Evolutionary conservation across 805 yeast genomes (phyloP), one percentile per base, ranked within the genome.

Genomic region (Kodamaea restingae): DNA sequence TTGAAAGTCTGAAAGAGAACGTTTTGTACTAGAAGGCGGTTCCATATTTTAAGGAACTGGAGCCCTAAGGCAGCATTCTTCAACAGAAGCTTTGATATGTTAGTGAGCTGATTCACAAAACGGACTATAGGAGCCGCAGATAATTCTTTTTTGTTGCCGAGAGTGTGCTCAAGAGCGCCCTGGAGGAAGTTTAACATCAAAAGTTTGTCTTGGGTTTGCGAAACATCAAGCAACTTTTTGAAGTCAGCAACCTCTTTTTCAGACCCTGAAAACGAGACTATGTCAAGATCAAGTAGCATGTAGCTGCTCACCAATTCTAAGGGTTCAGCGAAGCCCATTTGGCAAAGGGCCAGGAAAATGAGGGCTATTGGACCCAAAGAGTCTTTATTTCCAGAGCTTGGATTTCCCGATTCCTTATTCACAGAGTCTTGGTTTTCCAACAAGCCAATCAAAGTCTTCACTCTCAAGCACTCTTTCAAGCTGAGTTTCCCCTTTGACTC

Each of bases 231-330:
- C 12, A 51, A 45, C 9, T 51, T 46, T 22, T 50, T 59, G 15
- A 78, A 44, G 5, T 56, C 57, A 1, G 55, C 51, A 28, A 61
- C 63, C 18, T 54, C 53, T 4, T 50, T 55, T 2, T 46, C 40
- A 3, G 36, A 10, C 10, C 32, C 30, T 7, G 24, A 20, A 38
- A 54, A 59, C 4, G 31, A 41, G 32, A 65, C 40, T 1, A 73
- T 55, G 0, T 76, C 65, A 2, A 65, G 33, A 48, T 78, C 86
- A 32, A 65, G 61, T 14, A 71, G 47, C 3, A 71, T 50, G 45
- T 70, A 75, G 2, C 63, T 56, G 1, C 71, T 44, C 9, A 76
- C 49, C 14, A 60, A 47, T 35, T 68, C 71, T 78, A 68, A 47
- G 35, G 51, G 36, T 35, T 45, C 51, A 39, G 54, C 48, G 43